Conservation (phyloP, 495 filamentous ascomycete species). For the Aspergillus mulundensis region DNA sequence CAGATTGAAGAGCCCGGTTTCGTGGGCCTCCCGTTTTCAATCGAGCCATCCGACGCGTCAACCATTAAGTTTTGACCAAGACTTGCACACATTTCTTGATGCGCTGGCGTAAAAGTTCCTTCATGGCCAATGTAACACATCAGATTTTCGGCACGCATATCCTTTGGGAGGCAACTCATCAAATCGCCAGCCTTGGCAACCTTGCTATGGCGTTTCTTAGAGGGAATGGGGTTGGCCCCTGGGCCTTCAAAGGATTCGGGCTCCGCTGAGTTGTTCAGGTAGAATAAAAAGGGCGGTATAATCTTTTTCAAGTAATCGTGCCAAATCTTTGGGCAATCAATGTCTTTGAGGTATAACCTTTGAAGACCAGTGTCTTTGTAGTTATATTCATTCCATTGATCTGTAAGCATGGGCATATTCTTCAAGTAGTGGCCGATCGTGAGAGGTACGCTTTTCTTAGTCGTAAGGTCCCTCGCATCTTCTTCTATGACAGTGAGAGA, state of each 20-base stretch:
- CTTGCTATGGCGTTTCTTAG: not conserved
- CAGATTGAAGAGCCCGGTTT: constrained; percentile 86
- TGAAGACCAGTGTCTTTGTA: constrained; percentile 70
- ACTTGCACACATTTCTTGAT: constrained; percentile 96
- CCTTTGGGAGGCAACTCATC: constrained; percentile 83
- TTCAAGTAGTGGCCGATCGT: constrained; percentile 84
- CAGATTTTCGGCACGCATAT: constrained; percentile 89
- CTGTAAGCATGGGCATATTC: constrained; percentile 71
- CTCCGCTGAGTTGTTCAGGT: constrained; percentile 65
- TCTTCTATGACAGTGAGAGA: constrained; percentile 44
- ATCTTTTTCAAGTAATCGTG: constrained; percentile 67
- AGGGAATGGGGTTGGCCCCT: constrained; percentile 8
- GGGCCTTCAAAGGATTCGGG: constrained; percentile 52
- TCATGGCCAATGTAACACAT: constrained; percentile 99
- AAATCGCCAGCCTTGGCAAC: constrained; percentile 74
- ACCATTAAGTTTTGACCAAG: constrained; percentile 98
- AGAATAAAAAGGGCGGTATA: constrained; percentile 76
- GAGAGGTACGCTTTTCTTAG: constrained; percentile 66
- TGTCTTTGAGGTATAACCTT: constrained; percentile 34
- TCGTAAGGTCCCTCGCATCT: constrained; percentile 69
- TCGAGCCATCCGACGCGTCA: constrained; percentile 61
- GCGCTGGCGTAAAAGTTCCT: constrained; percentile 93
- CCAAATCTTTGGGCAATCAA: constrained; percentile 50
- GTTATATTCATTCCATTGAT: constrained; percentile 64
- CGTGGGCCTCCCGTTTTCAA: constrained; percentile 60